Evolutionary conservation across 495 filamentous ascomycete species (phyloP).

Genomic region (Podospora pseudopauciseta): DNA sequence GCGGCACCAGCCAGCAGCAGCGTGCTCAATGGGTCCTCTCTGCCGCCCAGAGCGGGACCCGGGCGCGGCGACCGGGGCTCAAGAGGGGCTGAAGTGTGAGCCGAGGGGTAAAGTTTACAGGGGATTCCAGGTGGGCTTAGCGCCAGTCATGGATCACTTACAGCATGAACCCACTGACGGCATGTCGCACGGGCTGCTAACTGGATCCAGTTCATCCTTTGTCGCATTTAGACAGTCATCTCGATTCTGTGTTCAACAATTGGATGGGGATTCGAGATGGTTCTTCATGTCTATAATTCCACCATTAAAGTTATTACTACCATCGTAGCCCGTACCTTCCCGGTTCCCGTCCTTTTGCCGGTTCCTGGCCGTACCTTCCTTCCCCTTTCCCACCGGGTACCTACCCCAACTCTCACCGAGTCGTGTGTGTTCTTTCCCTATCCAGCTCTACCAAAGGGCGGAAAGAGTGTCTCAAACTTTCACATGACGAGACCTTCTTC

Average conservation of each 20-base stretch:
- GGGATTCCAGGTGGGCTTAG: background rate
- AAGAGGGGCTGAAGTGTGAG: slow-evolving; percentile 13
- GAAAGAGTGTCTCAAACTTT: background rate
- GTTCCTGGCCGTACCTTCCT: background rate
- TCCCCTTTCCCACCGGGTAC: background rate
- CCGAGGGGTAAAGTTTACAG: slow-evolving; percentile 20
- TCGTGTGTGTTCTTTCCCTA: background rate
- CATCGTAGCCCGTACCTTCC: background rate
- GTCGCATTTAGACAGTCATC: background rate
- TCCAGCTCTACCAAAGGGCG: background rate
- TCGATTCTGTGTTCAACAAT: background rate
- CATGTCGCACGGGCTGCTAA: background rate
- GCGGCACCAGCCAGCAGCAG: background rate
- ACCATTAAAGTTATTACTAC: background rate
- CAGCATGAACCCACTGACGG: background rate
- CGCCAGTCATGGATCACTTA: background rate
- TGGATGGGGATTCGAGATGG: background rate
- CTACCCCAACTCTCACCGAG: background rate
- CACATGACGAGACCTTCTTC: background rate
- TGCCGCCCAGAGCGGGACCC: slow-evolving; percentile 4
- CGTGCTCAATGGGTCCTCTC: slow-evolving; percentile 6
- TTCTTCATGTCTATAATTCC: background rate
- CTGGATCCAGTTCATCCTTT: background rate
- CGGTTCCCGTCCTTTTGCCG: no score
- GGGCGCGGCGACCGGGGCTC: slow-evolving; percentile 16